Base-by-base conservation (phyloP, 768 basidiomycete species). In the Kwoniella pini region DNA sequence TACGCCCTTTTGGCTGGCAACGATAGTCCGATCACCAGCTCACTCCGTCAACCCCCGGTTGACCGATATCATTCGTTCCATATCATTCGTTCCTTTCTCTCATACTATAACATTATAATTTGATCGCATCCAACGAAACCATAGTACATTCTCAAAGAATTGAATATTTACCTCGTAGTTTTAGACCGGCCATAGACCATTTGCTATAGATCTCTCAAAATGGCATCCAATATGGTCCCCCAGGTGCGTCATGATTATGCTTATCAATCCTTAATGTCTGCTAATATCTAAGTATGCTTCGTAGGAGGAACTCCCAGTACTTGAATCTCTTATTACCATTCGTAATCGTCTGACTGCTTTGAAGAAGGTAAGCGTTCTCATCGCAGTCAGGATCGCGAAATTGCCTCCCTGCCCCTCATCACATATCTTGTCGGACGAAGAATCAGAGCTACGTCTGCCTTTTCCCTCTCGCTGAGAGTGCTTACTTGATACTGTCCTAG, bases 261-360 rank as follows among this genome's bases (percentile, higher is more conserved):
- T 42, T 44, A 51, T n/a, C 46, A 13, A 5, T 28, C 19, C 44
- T 26, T 43, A 30, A n/a, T 24, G n/a, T 22, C 31, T 28, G 17
- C 33, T 54, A 22, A 61, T 52, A 38, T 55, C 15, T 31, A 10
- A 24, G 2, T 12, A 36, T 13, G 2, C 28, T 22, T 49, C 10
- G 45, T 62, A 76, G 75, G 74, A 81, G 87, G 95, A 98, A 82
- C 83, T 93, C 64, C 87, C 90, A 60, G 91, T 98, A 79, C 87
- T 98, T 73, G 95, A 98, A 83, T 84, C 89, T 28, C 85, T 98
- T 68, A 92, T 96, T 80, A 89, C 90, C 80, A 93, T 97, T 78
- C 87, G 95, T 59, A 95, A 96, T 80, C 86, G 95, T 64, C 85
- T 99, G 48, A 95, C 94, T 7, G 93, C 77, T 1, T 46, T 77